phyloP scores from a whole-genome alignment of 495 filamentous ascomycete genomes.

The Neurospora sp. region DNA sequence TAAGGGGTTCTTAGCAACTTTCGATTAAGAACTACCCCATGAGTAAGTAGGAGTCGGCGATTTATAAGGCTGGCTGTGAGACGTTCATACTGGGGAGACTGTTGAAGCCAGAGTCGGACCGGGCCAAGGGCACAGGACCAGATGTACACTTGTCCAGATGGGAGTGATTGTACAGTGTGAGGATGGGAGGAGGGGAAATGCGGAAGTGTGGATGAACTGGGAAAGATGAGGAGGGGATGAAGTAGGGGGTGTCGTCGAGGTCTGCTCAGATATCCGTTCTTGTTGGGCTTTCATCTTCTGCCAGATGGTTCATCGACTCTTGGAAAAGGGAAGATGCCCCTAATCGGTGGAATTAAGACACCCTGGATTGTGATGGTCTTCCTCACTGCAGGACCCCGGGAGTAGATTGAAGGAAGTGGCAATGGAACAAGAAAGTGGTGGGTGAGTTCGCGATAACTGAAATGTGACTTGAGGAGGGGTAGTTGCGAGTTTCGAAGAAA shows the following conservation, averaged over 20 bases:
- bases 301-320: not conserved
- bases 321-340: not conserved
- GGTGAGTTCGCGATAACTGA: not conserved
- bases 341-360: not conserved
- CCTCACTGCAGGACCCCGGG: slow-evolving; percentile 7
- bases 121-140: not conserved
- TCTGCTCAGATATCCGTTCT: slow-evolving; percentile 39
- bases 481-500: not conserved
- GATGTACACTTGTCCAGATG: not conserved
- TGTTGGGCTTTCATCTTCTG: slow-evolving; percentile 20
- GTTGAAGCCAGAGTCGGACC: not conserved
- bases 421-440: not conserved
- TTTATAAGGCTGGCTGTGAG: not conserved
- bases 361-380: slow-evolving; percentile 2
- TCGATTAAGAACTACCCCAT: not conserved
- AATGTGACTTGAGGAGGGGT: not conserved
- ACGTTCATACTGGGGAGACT: not conserved
- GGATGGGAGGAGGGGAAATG: not conserved
- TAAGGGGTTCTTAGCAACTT: not conserved
- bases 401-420: not conserved
- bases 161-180: not conserved
- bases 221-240: not conserved
- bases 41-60: not conserved
- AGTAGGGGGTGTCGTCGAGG: not conserved
- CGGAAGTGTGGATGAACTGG: not conserved